phyloP scores from a whole-genome alignment of 2,329 filamentous ascomycete species.

The Colletotrichum cordylinicola region DNA sequence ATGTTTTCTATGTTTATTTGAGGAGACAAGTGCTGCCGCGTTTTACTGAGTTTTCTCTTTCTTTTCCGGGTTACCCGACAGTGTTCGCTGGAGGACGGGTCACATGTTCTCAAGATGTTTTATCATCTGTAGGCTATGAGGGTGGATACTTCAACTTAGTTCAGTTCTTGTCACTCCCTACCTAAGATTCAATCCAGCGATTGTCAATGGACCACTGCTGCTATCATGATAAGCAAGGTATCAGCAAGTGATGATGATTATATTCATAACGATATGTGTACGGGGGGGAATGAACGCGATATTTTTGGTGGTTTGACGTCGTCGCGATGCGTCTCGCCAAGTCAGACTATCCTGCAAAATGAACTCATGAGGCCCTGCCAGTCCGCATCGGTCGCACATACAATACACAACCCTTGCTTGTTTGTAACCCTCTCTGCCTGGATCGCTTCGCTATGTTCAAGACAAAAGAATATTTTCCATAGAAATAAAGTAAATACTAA shows the following conservation, averaged over 20 bases:
- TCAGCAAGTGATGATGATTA: neutral
- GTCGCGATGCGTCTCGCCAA: too few species aligned
- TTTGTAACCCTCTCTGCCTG: too few species aligned
- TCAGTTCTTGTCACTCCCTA: conserved; percentile 7
- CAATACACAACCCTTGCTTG: too few species aligned
- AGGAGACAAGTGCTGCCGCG: neutral
- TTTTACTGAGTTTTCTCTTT: neutral
- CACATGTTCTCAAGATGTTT: conserved; percentile 1
- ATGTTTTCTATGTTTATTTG: neutral
- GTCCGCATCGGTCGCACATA: too few species aligned
- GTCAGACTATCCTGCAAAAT: too few species aligned
- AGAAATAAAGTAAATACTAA: too few species aligned
- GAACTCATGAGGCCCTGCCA: too few species aligned
- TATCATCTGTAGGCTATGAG: conserved; percentile 9
- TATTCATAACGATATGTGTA: neutral
- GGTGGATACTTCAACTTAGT: neutral
- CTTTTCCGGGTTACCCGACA: neutral
- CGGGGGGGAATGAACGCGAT: neutral
- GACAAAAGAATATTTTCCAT: too few species aligned
- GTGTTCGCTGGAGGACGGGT: neutral
- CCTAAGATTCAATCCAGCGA: neutral
- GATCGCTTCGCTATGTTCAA: too few species aligned
- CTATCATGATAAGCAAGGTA: neutral
- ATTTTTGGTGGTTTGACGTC: too few species aligned
- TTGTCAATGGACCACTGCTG: neutral